phyloP scores from a whole-genome alignment of 1,139 yeast genomes.

The Kodamaea alishanica region DNA sequence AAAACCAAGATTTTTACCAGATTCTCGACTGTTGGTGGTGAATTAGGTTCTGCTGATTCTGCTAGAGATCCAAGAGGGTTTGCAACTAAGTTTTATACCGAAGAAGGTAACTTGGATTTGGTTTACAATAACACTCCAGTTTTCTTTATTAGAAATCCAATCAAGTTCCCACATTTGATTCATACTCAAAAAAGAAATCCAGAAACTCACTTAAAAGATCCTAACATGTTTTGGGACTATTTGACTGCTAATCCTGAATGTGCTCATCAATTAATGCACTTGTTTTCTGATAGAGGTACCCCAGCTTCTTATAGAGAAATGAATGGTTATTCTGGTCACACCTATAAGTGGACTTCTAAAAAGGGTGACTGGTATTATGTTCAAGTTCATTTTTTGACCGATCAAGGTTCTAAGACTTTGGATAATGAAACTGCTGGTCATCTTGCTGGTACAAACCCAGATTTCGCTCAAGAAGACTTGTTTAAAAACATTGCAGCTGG shows the following conservation, averaged over 20 bases:
- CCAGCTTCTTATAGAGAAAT: constrained; percentile 62
- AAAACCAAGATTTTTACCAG: constrained; percentile 72
- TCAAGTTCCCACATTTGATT: constrained; percentile 83
- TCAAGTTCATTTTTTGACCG: constrained; percentile 60
- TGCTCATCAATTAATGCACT: constrained; percentile 16
- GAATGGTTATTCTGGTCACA: constrained; percentile 77
- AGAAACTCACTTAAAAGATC: constrained; percentile 76
- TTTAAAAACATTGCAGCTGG: constrained; percentile 57
- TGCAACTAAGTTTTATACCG: constrained; percentile 77
- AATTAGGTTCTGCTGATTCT: constrained; percentile 76
- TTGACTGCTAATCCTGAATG: constrained; percentile 55
- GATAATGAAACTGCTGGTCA: constrained; percentile 55
- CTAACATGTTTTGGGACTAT: constrained; percentile 75
- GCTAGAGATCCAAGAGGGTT: constrained; percentile 92
- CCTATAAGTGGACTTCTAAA: constrained; percentile 65
- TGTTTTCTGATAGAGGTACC: constrained; percentile 58
- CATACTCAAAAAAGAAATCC: constrained; percentile 81
- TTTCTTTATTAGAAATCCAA: constrained; percentile 81
- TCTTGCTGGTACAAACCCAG: constrained; percentile 60
- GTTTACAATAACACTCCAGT: constrained; percentile 90
- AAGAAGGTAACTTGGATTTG: constrained; percentile 84
- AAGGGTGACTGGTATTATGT: constrained; percentile 64
- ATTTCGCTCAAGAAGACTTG: constrained; percentile 55
- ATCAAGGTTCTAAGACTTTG: constrained; percentile 60
- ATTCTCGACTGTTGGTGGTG: constrained; percentile 90